These are phyloP conservation scores for Penicillium nucicola DNA, from an alignment of 495 filamentous ascomycete species.

Conservation along the genomic window DNA sequence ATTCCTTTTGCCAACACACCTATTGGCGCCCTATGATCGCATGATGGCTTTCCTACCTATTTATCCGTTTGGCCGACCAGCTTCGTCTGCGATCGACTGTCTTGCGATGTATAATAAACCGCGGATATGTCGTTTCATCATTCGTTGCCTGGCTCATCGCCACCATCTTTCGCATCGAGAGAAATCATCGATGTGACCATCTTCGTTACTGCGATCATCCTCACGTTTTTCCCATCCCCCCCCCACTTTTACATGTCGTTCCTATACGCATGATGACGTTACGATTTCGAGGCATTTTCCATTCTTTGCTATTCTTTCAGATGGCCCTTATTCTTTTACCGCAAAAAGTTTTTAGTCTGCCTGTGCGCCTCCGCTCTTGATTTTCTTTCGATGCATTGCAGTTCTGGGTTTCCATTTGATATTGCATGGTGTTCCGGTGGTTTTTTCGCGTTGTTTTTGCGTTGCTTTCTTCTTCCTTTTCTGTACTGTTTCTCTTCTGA, in stretches of 20 bases:
- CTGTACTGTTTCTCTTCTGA: slow-evolving; percentile 5
- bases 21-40: slow-evolving; percentile 14
- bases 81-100: slow-evolving; percentile 5
- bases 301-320: slow-evolving; percentile 21
- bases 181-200: slow-evolving; percentile 16
- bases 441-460: not conserved
- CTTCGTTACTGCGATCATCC: slow-evolving; percentile 7
- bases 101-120: slow-evolving; percentile 48
- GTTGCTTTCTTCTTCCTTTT: slow-evolving; percentile 3
- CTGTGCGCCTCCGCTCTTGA: slow-evolving; percentile 18
- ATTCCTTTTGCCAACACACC: slow-evolving; percentile 9
- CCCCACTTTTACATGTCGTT: not conserved
- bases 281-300: slow-evolving; percentile 28
- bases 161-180: slow-evolving; percentile 7
- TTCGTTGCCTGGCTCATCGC: slow-evolving; percentile 1
- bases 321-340: slow-evolving; percentile 16
- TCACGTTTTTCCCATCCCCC: slow-evolving; percentile 6
- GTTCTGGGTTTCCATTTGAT: slow-evolving; percentile 15
- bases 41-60: slow-evolving; percentile 4
- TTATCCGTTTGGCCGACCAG: not conserved
- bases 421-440: slow-evolving; percentile 27
- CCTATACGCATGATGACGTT: slow-evolving; percentile 24
- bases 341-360: slow-evolving; percentile 26
- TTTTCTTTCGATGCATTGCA: slow-evolving; percentile 18
- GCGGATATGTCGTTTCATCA: slow-evolving; percentile 19